Base-by-base conservation (phyloP, 495 filamentous ascomycete species). In the Pseudevernia furfuracea region DNA sequence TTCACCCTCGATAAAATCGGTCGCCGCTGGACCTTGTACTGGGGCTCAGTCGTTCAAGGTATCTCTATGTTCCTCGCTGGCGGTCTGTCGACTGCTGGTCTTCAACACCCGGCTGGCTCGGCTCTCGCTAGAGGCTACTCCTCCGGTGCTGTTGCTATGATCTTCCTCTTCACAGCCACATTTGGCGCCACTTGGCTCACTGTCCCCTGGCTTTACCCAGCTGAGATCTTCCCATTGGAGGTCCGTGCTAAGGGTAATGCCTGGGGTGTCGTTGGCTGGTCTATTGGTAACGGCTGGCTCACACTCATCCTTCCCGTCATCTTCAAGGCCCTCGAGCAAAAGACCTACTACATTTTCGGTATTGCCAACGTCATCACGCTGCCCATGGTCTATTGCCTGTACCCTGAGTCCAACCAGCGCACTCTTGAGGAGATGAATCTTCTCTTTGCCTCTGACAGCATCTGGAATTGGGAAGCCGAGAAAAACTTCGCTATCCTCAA, bases 221-320 rank as follows among this genome's bases (percentile, higher is more conserved):
- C 86, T 21, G 87, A 90, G 68, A 89, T 89, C 60, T 89, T 89
- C 73, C 87, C 87, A 0, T 73, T 89, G 23, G 80, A 85, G 34
- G 81, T 89, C 14, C 82, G 87, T 32, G 87, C 85, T 7, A 84
- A 85, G 38, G 87, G 87, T 25, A 89, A 88, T 58, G 84, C 87
- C n/a, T 89, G 85, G 84, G 86, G 87, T 67, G 87, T 89, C 0
- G 80, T 89, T 4, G 86, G 87, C 21, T 90, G 87, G 86, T 83
- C 80, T 62, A 87, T 89, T 44, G 86, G 85, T n/a, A 88, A 87
- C 64, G 86, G 84, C 44, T 87, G 84, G 83, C 71, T 80, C 70
- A 86, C 82, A 1, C 79, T 87, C 10, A 74, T 87, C 7, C 85
- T 83, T 59, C 86, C 86, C 3, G 79, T 85, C 8, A 85, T 88